Percentiles rank a stretch among this genome's conserved stretches.
Conservation (phyloP, 148 eudicot species). For the Cornus florida region DNA sequence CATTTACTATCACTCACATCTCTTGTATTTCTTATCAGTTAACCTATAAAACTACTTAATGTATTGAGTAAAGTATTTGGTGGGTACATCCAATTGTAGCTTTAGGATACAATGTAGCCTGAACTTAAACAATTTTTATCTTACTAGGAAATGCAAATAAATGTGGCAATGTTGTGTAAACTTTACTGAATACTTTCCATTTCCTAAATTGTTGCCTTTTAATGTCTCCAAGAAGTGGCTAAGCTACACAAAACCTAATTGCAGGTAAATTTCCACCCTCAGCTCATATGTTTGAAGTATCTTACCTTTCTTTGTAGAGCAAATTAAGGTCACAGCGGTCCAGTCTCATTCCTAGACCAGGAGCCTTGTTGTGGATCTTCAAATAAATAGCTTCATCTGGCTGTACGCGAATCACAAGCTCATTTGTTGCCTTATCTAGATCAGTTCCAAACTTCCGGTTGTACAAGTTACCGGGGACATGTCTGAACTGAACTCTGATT, state of each 20-base stretch:
- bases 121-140: not conserved
- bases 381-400: constrained; percentile 74
- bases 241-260: not conserved
- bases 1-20: no score
- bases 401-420: constrained; percentile 66
- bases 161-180: not conserved
- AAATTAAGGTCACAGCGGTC: constrained; percentile 65
- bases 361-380: constrained; percentile 71
- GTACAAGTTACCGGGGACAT: constrained; percentile 76
- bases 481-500: constrained; percentile 67
- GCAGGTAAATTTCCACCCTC: not conserved
- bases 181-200: not conserved
- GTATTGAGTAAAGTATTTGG: no score
- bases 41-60: no score
- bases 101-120: no score
- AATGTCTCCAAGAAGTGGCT: no score
- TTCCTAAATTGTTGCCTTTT: not conserved
- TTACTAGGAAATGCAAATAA: not conserved
- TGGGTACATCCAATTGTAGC: no score
- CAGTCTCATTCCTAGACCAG: constrained; percentile 74
- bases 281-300: not conserved
- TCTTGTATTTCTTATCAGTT: no score
- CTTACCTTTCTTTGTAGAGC: constrained; percentile 53
- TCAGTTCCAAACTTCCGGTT: constrained; percentile 40
- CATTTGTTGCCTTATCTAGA: constrained; percentile 57